Percentiles rank a stretch among this genome's conserved stretches.
Evolutionary conservation across 108 stramenopile genomes (phyloP).

Genomic region (Nannochloropsis salina): DNA sequence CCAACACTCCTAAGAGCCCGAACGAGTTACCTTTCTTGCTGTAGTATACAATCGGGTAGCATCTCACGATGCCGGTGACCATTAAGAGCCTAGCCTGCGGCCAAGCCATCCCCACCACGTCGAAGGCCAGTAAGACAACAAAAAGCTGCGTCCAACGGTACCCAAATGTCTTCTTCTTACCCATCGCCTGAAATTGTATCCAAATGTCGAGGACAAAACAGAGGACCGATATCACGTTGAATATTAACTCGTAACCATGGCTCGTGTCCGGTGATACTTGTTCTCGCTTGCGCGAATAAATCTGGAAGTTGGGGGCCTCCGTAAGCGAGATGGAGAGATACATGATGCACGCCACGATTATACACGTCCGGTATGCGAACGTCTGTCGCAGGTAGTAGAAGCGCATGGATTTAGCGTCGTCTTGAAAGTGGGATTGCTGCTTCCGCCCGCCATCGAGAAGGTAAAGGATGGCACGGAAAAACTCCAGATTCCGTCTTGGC

Average conservation of each 20-base stretch:
- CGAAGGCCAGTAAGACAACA: neutral
- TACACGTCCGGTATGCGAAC: neutral
- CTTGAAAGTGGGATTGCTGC: slow-evolving; percentile 5
- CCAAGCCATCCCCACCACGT: neutral
- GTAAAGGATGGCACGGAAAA: neutral
- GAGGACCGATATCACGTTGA: neutral
- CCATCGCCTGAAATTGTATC: neutral
- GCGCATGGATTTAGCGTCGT: neutral
- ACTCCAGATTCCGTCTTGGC: neutral
- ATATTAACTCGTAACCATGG: neutral
- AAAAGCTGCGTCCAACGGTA: neutral
- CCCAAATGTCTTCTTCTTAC: neutral
- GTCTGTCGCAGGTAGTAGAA: slow-evolving; percentile 12
- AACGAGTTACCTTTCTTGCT: neutral
- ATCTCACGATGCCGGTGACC: neutral
- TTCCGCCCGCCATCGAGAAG: neutral
- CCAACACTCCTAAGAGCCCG: no score
- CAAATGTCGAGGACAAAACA: neutral
- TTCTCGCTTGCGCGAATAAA: neutral
- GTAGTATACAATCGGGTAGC: neutral
- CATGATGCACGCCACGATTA: neutral
- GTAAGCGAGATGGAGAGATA: neutral
- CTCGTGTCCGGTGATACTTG: neutral
- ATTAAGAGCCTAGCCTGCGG: neutral
- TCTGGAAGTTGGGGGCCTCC: neutral